phyloP scores from a whole-genome alignment of 2,329 filamentous ascomycete genomes.

The Bipolaris bicolor region DNA sequence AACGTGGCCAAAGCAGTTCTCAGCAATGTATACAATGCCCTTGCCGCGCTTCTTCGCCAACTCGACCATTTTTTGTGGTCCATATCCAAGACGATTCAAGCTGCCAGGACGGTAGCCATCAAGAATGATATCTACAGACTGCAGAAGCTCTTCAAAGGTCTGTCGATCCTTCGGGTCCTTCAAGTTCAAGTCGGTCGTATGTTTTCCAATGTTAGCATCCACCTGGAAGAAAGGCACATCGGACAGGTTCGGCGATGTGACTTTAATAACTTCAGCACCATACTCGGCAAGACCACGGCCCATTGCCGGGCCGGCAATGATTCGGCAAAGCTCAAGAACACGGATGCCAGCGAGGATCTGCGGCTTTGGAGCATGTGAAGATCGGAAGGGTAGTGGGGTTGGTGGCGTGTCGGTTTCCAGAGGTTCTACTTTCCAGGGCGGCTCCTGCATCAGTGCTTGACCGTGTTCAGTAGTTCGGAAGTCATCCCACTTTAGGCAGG shows the following conservation, averaged over 20 bases:
- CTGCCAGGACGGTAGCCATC: conserved; percentile 74
- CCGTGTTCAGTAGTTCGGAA: conserved; percentile 51
- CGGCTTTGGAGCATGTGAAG: conserved; percentile 45
- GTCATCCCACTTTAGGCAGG: conserved; percentile 51
- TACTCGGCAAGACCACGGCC: conserved; percentile 75
- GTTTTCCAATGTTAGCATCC: conserved; percentile 75
- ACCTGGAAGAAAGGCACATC: conserved; percentile 76
- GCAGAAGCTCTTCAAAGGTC: conserved; percentile 65
- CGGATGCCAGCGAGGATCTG: conserved; percentile 65
- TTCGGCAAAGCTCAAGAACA: conserved; percentile 75
- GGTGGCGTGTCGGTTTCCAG: conserved; percentile 60
- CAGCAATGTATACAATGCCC: conserved; percentile 71
- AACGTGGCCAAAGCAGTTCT: conserved; percentile 73
- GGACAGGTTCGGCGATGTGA: conserved; percentile 70
- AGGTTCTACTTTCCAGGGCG: conserved; percentile 57
- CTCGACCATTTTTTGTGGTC: conserved; percentile 60
- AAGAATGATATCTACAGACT: conserved; percentile 68
- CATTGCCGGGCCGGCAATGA: conserved; percentile 78
- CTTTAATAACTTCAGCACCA: conserved; percentile 74
- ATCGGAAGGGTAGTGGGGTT: conserved; percentile 53
- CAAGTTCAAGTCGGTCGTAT: conserved; percentile 68
- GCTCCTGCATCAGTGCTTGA: conserved; percentile 48
- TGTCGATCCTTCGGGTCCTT: conserved; percentile 60
- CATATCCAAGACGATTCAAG: conserved; percentile 68
- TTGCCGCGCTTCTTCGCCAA: conserved; percentile 62